Evolutionary conservation across 768 basidiomycete genomes (phyloP).

Genomic region (Inosperma sp.): DNA sequence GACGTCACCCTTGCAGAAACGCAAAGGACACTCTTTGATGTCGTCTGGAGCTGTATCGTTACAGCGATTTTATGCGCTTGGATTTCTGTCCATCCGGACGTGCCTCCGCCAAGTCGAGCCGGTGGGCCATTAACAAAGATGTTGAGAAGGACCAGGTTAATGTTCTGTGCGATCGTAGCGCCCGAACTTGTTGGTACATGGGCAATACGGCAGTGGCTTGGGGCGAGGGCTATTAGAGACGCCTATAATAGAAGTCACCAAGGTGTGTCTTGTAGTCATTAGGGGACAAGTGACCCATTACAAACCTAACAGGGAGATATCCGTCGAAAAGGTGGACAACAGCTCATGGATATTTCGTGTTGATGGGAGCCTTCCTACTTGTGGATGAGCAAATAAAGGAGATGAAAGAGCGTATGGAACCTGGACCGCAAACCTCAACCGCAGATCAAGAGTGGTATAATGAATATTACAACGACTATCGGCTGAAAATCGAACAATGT

Average conservation of each 20-base stretch:
- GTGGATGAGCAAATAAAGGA: no score
- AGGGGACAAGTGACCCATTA: not conserved
- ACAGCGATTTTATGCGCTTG: conserved; percentile 14
- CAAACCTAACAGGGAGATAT: no score
- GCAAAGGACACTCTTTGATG: conserved; percentile 5
- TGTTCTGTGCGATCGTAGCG: conserved; percentile 4
- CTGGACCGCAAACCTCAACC: not conserved
- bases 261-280: not conserved
- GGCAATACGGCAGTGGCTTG: conserved; percentile 10
- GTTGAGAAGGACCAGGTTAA: not conserved
- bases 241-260: not conserved
- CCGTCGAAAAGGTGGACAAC: conserved; percentile 9
- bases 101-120: conserved; percentile 2
- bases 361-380: conserved; percentile 20
- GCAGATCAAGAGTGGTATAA: no score
- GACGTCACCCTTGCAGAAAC: no score
- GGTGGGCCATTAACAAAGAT: not conserved
- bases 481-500: no score
- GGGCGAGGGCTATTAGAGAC: conserved; percentile 2
- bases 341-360: conserved; percentile 13
- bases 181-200: conserved; percentile 9
- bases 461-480: no score
- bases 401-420: not conserved
- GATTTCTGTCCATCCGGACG: conserved; percentile 11
- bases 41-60: conserved; percentile 15